phyloP scores from a whole-genome alignment of 495 filamentous ascomycete genomes.

The Bathelium albidoporum region DNA sequence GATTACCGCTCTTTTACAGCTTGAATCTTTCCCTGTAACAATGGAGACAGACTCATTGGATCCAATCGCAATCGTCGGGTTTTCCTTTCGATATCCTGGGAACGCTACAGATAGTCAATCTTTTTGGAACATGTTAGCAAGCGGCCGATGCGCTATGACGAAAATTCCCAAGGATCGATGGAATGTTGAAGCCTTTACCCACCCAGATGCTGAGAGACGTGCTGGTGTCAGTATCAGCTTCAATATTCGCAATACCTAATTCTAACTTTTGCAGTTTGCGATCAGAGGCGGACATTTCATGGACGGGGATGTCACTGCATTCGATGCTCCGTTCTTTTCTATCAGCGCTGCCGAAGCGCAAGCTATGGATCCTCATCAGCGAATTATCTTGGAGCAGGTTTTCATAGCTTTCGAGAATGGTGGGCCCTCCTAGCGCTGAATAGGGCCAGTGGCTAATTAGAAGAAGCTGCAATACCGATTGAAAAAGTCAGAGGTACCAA shows the following conservation, averaged over 20 bases:
- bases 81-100: background rate
- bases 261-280: background rate
- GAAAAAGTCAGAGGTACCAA: background rate
- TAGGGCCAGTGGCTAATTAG: background rate
- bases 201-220: conserved; percentile 10
- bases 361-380: conserved; percentile 11
- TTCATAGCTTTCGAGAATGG: conserved; percentile 7
- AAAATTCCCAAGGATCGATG: conserved; percentile 7
- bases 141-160: background rate
- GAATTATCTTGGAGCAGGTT: background rate
- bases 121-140: background rate
- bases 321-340: conserved; percentile 8
- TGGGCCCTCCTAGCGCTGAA: background rate
- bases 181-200: conserved; percentile 24
- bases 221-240: background rate
- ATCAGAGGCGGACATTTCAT: background rate
- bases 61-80: background rate
- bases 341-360: background rate
- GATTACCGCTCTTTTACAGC: too few species aligned
- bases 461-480: background rate
- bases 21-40: too few species aligned
- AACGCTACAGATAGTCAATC: background rate
- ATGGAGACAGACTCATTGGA: background rate
- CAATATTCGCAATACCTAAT: background rate
- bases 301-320: background rate